These are phyloP conservation scores for barrel medic (Medicago truncatula) DNA, from an alignment of 306 rosid genomes.

Conservation along the genomic window DNA sequence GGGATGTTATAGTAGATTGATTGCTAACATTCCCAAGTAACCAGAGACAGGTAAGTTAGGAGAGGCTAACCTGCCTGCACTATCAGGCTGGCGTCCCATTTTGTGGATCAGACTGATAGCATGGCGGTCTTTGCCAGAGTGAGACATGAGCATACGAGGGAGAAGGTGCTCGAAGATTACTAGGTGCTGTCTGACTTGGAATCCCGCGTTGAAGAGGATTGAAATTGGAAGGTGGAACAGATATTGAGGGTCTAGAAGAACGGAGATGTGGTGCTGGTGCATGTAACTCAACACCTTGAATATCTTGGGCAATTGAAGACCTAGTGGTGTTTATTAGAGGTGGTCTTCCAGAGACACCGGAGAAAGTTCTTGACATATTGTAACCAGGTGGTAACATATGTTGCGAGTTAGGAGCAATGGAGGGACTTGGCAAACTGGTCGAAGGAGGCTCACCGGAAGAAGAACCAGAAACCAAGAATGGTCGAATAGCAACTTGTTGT, in stretches of 20 bases:
- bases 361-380: constrained; percentile 37
- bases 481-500: constrained; percentile 47
- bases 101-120: constrained; percentile 41
- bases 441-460: constrained; percentile 43
- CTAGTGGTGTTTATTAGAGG: constrained; percentile 53
- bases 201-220: constrained; percentile 36
- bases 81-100: constrained; percentile 40
- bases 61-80: constrained; percentile 29
- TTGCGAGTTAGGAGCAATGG: constrained; percentile 36
- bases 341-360: constrained; percentile 50
- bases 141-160: constrained; percentile 43
- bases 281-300: constrained; percentile 57
- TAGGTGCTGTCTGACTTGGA: constrained; percentile 42
- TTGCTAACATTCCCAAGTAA: constrained; percentile 37
- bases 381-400: constrained; percentile 43
- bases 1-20: no score
- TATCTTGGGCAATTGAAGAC: constrained; percentile 47
- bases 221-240: constrained; percentile 38
- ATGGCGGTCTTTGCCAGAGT: constrained; percentile 35
- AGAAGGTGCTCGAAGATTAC: constrained; percentile 38
- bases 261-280: constrained; percentile 81
- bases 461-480: constrained; percentile 43
- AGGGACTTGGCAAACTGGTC: constrained; percentile 44
- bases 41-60: constrained; percentile 44
- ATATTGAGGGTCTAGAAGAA: constrained; percentile 56